Base-by-base conservation (phyloP, 345 rosid genomes). In the Passiflora organensis region DNA sequence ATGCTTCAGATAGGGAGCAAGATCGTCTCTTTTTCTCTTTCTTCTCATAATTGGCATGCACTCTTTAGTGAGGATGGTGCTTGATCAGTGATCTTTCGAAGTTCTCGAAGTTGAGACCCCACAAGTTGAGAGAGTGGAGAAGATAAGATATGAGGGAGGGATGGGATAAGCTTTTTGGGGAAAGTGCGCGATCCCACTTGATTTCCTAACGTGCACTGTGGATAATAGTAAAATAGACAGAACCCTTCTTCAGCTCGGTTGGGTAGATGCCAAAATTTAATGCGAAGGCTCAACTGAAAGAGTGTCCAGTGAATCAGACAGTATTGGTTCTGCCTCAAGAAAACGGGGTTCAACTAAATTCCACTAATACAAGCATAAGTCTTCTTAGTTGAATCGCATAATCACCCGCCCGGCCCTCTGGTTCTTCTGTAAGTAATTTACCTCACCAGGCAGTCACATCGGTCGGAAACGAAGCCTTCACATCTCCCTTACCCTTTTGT, bases 161-260 rank as follows among this genome's bases (percentile, higher is more conserved):
- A 79, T 71, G 80, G 72, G 85, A 86, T 77, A 78, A 76, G 83
- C 67, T 70, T 76, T 77, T 75, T 68, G 84, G 84, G 75, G 77
- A 62, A 58, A 78, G 87, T 82, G 91, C 78, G 77, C 68, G 77
- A 72, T 56, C 68, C 72, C 79, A 68, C 78, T 66, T 48, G 39
- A 50, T 43, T 43, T 24, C 4, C 11, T 41, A 11, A 10, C 20
- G 21, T 46, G 20, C 21, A 47, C 15, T 19, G 20, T 14, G 4
- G 32, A 43, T 58, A 17, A n/a, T n/a, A n/a, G n/a, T n/a, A n/a
- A n/a, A n/a, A n/a, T n/a, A n/a, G n/a, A n/a, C n/a, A n/a, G 8
- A 28, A 28, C 8, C 3, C 53, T 10, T 36, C 21, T 25, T 32
- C 24, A 32, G 11, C 12, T 24, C 39, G 13, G 12, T 6, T 25